A percentile compares a stretch with the other conserved stretches of the same genome.
Evolutionary conservation across 768 basidiomycete species (phyloP).

Genomic region (Boletus eberwhitei): DNA sequence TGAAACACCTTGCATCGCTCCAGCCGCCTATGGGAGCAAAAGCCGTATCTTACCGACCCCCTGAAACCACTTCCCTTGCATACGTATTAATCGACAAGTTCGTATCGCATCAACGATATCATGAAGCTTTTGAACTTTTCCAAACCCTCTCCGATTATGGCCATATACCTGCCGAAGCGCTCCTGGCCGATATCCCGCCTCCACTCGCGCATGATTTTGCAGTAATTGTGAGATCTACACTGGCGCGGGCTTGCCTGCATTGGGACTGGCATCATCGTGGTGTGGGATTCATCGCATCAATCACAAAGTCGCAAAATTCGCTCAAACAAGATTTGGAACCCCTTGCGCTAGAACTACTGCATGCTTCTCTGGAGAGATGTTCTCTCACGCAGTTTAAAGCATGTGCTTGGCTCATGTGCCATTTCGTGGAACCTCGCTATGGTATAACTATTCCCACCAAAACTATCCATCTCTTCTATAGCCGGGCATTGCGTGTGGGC

Average conservation of each 20-base stretch:
- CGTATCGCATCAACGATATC: constrained; percentile 30
- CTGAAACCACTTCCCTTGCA: constrained; percentile 35
- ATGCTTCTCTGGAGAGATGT: constrained; percentile 39
- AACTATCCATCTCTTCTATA: constrained; percentile 48
- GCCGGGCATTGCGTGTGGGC: constrained; percentile 30
- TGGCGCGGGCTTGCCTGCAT: constrained; percentile 50
- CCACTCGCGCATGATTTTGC: constrained; percentile 37
- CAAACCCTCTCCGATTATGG: constrained; percentile 43
- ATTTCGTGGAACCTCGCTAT: constrained; percentile 29
- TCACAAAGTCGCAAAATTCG: constrained; percentile 24
- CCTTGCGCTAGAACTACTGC: constrained; percentile 44
- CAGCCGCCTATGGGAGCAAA: constrained; percentile 26
- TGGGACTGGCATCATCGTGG: constrained; percentile 53
- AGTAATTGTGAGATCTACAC: constrained; percentile 46
- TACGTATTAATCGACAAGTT: constrained; percentile 46
- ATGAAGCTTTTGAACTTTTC: constrained; percentile 45
- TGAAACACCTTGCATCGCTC: constrained; percentile 24
- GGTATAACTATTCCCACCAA: constrained; percentile 40
- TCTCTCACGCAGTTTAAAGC: constrained; percentile 35
- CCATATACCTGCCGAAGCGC: constrained; percentile 46
- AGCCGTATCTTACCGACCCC: constrained; percentile 38
- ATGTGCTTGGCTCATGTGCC: constrained; percentile 42
- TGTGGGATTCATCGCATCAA: constrained; percentile 34
- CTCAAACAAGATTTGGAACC: constrained; percentile 26
- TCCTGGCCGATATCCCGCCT: constrained; percentile 36